phyloP scores from a whole-genome alignment of 129 eudicot species.

The Ambrosia trifida region DNA sequence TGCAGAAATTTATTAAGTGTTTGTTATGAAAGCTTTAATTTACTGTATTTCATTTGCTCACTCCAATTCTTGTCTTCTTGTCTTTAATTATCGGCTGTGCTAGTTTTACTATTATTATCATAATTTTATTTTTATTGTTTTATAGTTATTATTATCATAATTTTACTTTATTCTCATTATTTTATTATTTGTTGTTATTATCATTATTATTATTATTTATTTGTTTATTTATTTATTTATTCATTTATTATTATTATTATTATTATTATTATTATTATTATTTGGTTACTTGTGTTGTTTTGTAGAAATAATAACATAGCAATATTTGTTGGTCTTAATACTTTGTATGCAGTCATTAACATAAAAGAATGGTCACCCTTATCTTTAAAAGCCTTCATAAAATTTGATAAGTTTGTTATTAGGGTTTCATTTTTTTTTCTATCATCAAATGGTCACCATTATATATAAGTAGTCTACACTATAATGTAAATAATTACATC shows the following conservation, averaged over 20 bases:
- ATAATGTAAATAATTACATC: not conserved
- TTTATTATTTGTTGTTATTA: no score
- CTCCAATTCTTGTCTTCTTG: no score
- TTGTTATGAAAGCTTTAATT: not conserved
- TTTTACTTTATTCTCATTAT: not conserved
- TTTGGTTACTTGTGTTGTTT: no score
- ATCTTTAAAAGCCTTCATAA: slow-evolving; percentile 1
- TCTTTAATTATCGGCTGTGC: not conserved
- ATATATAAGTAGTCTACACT: not conserved
- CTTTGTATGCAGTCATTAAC: slow-evolving; percentile 5
- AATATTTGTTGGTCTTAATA: not conserved
- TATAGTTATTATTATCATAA: no score
- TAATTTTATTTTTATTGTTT: no score
- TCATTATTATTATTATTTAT: no score
- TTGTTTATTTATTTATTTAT: no score
- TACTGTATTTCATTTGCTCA: not conserved
- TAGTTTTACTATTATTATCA: no score
- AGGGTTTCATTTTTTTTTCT: not conserved
- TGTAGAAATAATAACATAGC: no score
- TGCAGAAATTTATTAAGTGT: not conserved
- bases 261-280: no score
- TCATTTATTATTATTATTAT: no score
- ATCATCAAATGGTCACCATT: not conserved
- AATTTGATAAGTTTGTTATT: not conserved
- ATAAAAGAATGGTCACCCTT: not conserved